Evolutionary conservation across 169 alveolate species (phyloP).

Genomic region (Plasmodium gallinaceum): DNA sequence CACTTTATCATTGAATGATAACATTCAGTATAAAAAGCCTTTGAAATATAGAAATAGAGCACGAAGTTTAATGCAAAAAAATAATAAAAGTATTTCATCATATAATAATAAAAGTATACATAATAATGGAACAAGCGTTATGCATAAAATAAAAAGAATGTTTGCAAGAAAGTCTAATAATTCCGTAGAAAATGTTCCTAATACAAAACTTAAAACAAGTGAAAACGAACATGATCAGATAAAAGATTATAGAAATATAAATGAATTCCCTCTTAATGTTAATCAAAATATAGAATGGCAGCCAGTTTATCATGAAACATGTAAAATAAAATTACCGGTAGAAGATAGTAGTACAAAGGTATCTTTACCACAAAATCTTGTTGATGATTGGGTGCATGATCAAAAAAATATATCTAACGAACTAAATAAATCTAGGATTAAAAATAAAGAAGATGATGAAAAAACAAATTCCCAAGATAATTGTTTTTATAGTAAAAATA

Average conservation of each 20-base stretch:
- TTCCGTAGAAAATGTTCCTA: conserved; percentile 15
- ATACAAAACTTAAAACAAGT: conserved; percentile 38
- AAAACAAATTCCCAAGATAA: not conserved
- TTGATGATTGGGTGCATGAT: conserved; percentile 48
- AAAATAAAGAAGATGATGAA: conserved; percentile 2
- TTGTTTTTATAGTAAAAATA: not conserved
- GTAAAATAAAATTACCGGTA: conserved; percentile 74
- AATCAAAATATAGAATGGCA: conserved; percentile 67
- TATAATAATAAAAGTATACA: conserved; percentile 2
- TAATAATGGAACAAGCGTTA: conserved; percentile 38
- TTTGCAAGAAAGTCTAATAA: conserved; percentile 48
- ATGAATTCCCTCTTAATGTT: not conserved
- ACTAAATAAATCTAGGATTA: not conserved
- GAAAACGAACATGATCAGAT: conserved; percentile 14
- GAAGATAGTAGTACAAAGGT: conserved; percentile 36
- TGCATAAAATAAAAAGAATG: conserved; percentile 60
- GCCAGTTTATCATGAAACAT: conserved; percentile 75
- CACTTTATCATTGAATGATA: conserved; percentile 22
- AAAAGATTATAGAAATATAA: not conserved
- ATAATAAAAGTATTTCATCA: conserved; percentile 17
- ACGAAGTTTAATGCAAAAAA: conserved; percentile 24
- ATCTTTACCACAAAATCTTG: conserved; percentile 33
- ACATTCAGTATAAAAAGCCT: conserved; percentile 35
- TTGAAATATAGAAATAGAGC: conserved; percentile 51
- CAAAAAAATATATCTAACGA: conserved; percentile 44